Evolutionary conservation across 768 basidiomycete genomes (phyloP).

Genomic region (Solioccasus polychromus): DNA sequence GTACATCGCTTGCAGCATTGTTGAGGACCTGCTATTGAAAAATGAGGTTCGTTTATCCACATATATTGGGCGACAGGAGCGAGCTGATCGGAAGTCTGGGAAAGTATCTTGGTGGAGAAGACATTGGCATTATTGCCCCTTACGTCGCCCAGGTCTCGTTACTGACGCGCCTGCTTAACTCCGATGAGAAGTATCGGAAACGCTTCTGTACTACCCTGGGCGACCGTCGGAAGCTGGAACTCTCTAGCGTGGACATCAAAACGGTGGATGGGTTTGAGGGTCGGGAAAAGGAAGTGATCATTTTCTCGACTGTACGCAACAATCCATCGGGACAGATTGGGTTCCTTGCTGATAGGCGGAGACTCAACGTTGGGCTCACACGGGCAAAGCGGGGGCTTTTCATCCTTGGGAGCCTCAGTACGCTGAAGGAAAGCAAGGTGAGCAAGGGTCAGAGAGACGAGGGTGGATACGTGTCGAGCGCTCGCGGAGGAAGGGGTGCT

Average conservation of each 20-base stretch:
- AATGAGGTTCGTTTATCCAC: constrained; percentile 58
- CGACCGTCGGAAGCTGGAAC: constrained; percentile 58
- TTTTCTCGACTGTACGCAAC: constrained; percentile 89
- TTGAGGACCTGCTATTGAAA: constrained; percentile 75
- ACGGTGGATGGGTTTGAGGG: constrained; percentile 96
- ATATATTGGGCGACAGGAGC: neutral
- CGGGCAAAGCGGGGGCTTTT: constrained; percentile 84
- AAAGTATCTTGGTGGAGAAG: constrained; percentile 60
- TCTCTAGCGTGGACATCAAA: constrained; percentile 75
- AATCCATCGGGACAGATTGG: constrained; percentile 78
- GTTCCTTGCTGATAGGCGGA: constrained; percentile 80
- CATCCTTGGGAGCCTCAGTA: constrained; percentile 70
- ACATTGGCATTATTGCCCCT: constrained; percentile 92
- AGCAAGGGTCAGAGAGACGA: constrained; percentile 17
- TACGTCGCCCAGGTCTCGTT: constrained; percentile 85
- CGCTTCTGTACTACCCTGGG: constrained; percentile 66
- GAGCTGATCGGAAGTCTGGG: constrained; percentile 9
- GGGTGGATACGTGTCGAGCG: constrained; percentile 7
- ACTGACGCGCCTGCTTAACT: constrained; percentile 62
- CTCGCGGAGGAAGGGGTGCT: constrained; percentile 39
- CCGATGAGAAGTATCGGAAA: constrained; percentile 46
- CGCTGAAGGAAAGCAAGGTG: constrained; percentile 51
- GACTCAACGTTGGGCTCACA: constrained; percentile 90
- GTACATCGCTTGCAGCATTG: constrained; percentile 69
- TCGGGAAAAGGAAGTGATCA: constrained; percentile 87